Evolutionary conservation across 2,329 filamentous ascomycete genomes (phyloP).

Genomic region (Fusarium ramigenum): DNA sequence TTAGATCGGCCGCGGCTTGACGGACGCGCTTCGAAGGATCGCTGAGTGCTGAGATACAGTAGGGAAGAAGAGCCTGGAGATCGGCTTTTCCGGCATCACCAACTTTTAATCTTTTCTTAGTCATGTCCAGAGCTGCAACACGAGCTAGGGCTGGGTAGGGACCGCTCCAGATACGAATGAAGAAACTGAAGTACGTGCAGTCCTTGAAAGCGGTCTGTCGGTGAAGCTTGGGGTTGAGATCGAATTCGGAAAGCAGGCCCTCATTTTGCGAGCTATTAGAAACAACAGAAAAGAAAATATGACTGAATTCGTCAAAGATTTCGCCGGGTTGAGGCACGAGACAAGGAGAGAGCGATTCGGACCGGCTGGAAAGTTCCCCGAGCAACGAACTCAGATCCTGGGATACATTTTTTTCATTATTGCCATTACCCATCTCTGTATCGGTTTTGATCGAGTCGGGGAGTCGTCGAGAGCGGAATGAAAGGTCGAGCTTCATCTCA

Average conservation of each 20-base stretch:
- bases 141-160: conserved; percentile 75
- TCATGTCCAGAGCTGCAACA: conserved; percentile 73
- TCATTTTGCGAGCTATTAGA: conserved; percentile 53
- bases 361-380: conserved; percentile 50
- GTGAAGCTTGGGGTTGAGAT: conserved; percentile 64
- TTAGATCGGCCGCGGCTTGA: conserved; percentile 75
- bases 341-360: conserved; percentile 58
- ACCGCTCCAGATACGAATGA: conserved; percentile 78
- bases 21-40: conserved; percentile 82
- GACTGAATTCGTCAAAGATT: conserved; percentile 67
- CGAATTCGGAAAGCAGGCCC: conserved; percentile 59
- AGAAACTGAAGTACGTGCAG: conserved; percentile 78
- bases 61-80: conserved; percentile 84
- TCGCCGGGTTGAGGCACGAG: conserved; percentile 60
- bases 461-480: conserved; percentile 67
- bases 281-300: conserved; percentile 65
- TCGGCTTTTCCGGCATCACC: conserved; percentile 64
- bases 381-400: conserved; percentile 54
- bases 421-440: conserved; percentile 46
- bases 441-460: conserved; percentile 61
- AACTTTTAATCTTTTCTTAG: conserved; percentile 65
- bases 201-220: conserved; percentile 64
- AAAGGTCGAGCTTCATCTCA: conserved; percentile 77
- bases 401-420: conserved; percentile 40
- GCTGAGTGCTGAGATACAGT: conserved; percentile 76